Conservation (phyloP, 192 early-diverging fungal species). For the Coemansia sp. region DNA sequence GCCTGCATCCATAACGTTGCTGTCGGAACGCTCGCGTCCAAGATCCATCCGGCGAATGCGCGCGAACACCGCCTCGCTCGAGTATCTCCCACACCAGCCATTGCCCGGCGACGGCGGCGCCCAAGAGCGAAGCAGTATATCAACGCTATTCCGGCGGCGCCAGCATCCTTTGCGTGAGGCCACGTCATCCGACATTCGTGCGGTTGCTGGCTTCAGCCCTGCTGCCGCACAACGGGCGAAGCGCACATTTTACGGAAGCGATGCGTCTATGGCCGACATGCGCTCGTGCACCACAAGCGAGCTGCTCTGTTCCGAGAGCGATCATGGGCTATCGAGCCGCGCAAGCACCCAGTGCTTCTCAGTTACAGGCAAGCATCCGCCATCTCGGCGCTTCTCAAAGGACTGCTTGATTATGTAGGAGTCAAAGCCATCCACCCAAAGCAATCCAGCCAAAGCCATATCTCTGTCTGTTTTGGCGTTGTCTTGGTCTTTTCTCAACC, state of each 20-base stretch:
- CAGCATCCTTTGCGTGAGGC: slow-evolving; percentile 47
- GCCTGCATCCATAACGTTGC: slow-evolving; percentile 14
- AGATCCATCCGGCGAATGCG: slow-evolving; percentile 43
- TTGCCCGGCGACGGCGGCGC: background rate
- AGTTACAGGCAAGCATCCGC: slow-evolving; percentile 14
- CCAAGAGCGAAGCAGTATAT: slow-evolving; percentile 18
- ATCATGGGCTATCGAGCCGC: slow-evolving; percentile 18
- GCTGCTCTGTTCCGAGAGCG: slow-evolving; percentile 26
- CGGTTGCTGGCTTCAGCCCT: slow-evolving; percentile 50
- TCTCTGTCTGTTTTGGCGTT: background rate
- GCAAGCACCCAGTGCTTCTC: slow-evolving; percentile 32
- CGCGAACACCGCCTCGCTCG: slow-evolving; percentile 48
- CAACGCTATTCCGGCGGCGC: slow-evolving; percentile 40
- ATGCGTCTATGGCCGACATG: slow-evolving; percentile 41
- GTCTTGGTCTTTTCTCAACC: background rate
- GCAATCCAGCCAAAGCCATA: background rate
- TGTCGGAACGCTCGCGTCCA: slow-evolving; percentile 17
- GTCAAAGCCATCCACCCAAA: background rate
- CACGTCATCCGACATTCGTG: slow-evolving; percentile 41
- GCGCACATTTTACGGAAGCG: slow-evolving; percentile 30
- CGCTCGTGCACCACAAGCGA: slow-evolving; percentile 44
- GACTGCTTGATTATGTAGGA: slow-evolving; percentile 52
- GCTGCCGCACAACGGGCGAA: slow-evolving; percentile 50
- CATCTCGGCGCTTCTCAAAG: slow-evolving; percentile 24
- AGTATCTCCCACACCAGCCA: slow-evolving; percentile 22